phyloP scores from a whole-genome alignment of 2,329 filamentous ascomycete species.

The Elsinoe necatrix region DNA sequence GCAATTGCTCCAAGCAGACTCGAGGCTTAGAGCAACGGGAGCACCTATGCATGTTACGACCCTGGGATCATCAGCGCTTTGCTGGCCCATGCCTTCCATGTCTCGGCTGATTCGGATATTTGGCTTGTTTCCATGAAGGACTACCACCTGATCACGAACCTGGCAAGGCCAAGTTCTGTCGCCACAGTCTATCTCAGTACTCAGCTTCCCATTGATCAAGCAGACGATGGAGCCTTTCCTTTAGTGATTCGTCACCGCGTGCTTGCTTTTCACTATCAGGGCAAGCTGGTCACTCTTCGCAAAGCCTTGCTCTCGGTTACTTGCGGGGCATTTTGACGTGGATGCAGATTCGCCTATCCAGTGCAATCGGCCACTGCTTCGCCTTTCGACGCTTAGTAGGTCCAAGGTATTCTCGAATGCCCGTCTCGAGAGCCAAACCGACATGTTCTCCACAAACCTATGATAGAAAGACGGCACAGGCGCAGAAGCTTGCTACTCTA shows the following conservation, averaged over 20 bases:
- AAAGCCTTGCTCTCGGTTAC: no score
- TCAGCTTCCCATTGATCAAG: no score
- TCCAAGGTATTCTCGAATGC: background rate
- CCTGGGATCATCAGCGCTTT: background rate
- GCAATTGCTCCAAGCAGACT: background rate
- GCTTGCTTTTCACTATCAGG: no score
- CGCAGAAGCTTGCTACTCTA: no score
- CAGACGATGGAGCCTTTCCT: no score
- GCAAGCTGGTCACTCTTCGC: no score
- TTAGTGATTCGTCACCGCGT: no score
- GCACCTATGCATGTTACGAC: background rate
- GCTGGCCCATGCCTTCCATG: background rate
- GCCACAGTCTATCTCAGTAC: background rate
- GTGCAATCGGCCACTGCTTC: background rate
- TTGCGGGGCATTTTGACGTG: background rate
- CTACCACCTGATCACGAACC: background rate
- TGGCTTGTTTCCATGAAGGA: background rate
- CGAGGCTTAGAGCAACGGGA: background rate
- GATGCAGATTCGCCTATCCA: background rate
- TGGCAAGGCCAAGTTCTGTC: background rate
- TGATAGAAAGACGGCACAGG: background rate
- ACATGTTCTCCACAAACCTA: background rate
- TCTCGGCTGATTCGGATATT: background rate
- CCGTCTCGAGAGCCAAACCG: background rate
- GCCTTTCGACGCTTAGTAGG: background rate